phyloP scores from a whole-genome alignment of 2,329 filamentous ascomycete species.

The Fusarium chaquense region DNA sequence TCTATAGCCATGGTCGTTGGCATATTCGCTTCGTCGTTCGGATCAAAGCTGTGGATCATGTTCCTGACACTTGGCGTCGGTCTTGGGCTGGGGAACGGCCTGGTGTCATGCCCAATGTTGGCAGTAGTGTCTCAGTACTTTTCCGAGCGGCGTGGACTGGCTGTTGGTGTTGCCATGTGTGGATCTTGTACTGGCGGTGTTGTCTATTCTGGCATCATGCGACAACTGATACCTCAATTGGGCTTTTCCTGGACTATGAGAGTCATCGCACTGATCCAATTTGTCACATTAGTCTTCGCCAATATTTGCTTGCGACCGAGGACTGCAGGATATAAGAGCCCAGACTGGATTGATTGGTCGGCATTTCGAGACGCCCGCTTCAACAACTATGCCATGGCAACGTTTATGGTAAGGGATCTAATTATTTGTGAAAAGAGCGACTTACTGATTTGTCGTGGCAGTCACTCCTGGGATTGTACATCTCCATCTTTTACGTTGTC shows the following conservation, averaged over 20 bases:
- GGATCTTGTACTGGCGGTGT: conserved; percentile 4
- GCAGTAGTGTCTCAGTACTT: conserved; percentile 6
- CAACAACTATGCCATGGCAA: not conserved
- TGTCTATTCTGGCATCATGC: not conserved
- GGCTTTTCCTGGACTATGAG: conserved; percentile 5
- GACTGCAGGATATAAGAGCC: not conserved
- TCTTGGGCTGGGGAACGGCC: not conserved
- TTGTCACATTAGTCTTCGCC: not conserved
- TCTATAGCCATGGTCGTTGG: not conserved
- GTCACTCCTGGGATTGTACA: not conserved
- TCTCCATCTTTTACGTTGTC: conserved; percentile 2
- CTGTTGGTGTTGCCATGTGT: not conserved
- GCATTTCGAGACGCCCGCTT: not conserved
- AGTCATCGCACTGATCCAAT: not conserved
- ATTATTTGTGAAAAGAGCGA: too few species aligned
- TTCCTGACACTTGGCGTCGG: not conserved
- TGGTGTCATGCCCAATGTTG: not conserved
- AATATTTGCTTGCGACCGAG: not conserved
- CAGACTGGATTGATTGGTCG: not conserved
- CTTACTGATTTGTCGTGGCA: not conserved
- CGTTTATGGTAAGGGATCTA: not conserved
- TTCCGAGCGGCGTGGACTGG: not conserved
- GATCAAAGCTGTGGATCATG: not conserved
- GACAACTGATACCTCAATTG: not conserved
- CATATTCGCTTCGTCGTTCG: not conserved